Percentiles rank a stretch among this genome's conserved stretches.
These are phyloP conservation scores for Candida maris DNA, from an alignment of 805 yeast genomes.

Conservation along the genomic window DNA sequence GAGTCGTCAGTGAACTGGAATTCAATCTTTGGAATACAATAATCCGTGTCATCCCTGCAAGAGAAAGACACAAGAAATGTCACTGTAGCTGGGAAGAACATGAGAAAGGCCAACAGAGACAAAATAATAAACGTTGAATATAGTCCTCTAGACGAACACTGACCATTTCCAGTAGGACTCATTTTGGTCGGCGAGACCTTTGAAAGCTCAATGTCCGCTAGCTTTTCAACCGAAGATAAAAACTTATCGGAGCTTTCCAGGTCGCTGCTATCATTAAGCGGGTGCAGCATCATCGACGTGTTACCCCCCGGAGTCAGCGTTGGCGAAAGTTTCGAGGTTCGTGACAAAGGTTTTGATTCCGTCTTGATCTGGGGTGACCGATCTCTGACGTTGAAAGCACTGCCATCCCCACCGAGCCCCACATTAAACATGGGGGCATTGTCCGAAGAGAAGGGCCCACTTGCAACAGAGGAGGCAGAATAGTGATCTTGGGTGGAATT, in stretches of 20 bases:
- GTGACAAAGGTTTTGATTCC: constrained; percentile 6
- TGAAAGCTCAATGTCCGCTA: not conserved
- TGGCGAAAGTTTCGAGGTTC: constrained; percentile 3
- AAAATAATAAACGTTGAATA: constrained; percentile 22
- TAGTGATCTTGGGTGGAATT: not conserved
- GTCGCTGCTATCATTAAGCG: not conserved
- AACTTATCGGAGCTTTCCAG: constrained; percentile 1
- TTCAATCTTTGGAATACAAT: constrained; percentile 43
- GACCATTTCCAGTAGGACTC: not conserved
- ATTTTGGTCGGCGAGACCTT: not conserved
- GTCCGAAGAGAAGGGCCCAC: constrained; percentile 8
- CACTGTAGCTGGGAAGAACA: constrained; percentile 25
- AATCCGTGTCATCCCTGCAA: constrained; percentile 29
- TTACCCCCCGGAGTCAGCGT: constrained; percentile 1
- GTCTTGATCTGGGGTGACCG: constrained; percentile 1
- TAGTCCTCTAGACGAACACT: constrained; percentile 13
- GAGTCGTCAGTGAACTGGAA: constrained; percentile 38
- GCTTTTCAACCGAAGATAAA: constrained; percentile 2
- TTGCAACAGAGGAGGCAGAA: constrained; percentile 6
- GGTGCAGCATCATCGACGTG: not conserved
- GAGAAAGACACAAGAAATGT: constrained; percentile 25
- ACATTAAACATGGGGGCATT: constrained; percentile 3
- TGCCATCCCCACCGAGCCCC: constrained; percentile 2
- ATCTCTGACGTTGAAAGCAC: constrained; percentile 15
- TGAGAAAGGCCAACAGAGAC: constrained; percentile 19